Evolutionary conservation across 2,329 filamentous ascomycete species (phyloP).

Genomic region (Diaporthe caulivora): DNA sequence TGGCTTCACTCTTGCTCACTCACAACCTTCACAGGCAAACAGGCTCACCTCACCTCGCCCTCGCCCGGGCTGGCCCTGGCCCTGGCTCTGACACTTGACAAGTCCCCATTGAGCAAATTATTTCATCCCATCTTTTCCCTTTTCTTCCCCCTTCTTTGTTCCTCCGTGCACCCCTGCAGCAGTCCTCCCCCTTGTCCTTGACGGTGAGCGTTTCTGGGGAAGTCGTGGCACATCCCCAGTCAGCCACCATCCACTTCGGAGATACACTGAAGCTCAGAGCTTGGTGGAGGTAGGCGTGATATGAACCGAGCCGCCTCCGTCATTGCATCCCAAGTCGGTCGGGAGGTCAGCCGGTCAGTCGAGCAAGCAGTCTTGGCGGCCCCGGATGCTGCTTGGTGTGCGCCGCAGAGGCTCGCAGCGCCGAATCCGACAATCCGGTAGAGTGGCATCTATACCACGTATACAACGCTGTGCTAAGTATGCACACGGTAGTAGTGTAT

Average conservation of each 20-base stretch:
- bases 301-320: constrained; percentile 22
- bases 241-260: background rate
- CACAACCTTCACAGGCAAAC: background rate
- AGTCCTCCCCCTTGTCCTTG: constrained; percentile 13
- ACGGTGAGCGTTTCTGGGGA: constrained; percentile 27
- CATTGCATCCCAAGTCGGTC: constrained; percentile 1
- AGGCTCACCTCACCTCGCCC: constrained; percentile 5
- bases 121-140: constrained; percentile 26
- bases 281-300: background rate
- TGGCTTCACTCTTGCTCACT: background rate
- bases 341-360: background rate
- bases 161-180: constrained; percentile 18
- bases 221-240: constrained; percentile 23
- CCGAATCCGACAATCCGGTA: constrained; percentile 25
- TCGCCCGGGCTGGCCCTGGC: background rate
- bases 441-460: constrained; percentile 17
- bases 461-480: constrained; percentile 4
- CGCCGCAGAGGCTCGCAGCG: constrained; percentile 18
- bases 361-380: constrained; percentile 6
- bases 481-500: background rate
- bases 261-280: constrained; percentile 4
- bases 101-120: constrained; percentile 29
- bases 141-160: background rate
- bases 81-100: constrained; percentile 20
- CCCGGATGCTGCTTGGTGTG: background rate